Evolutionary conservation across 148 eudicot genomes (phyloP).

Genomic region (Camellia japonica): DNA sequence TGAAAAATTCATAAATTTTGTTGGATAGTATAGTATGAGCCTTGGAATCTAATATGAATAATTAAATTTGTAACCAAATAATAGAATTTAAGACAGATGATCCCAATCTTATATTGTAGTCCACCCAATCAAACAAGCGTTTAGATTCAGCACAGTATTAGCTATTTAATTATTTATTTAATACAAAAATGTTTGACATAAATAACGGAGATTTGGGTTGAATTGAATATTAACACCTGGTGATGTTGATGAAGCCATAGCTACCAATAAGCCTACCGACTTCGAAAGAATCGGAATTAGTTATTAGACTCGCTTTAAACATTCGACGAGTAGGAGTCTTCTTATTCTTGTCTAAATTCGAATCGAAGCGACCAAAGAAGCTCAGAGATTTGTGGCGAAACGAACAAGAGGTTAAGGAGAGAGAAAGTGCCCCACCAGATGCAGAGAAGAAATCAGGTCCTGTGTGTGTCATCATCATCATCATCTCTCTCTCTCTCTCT

Average conservation of each 20-base stretch:
- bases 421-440: neutral
- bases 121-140: too few relatives aligned
- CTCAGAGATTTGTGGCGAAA: neutral
- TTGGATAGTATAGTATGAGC: too few relatives aligned
- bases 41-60: too few relatives aligned
- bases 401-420: neutral
- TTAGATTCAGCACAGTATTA: too few relatives aligned
- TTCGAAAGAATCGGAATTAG: slow-evolving; percentile 65
- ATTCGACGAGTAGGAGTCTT: neutral
- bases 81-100: too few relatives aligned
- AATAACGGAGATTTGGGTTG: neutral
- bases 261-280: slow-evolving; percentile 83
- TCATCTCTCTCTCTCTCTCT: slow-evolving; percentile 5
- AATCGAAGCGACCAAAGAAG: neutral
- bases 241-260: slow-evolving; percentile 89
- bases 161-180: neutral
- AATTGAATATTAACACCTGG: slow-evolving; percentile 40
- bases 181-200: neutral
- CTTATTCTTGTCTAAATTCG: neutral
- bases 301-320: slow-evolving; percentile 51
- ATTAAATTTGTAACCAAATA: too few relatives aligned
- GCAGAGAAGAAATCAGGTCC: slow-evolving; percentile 1
- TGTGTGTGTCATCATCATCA: neutral
- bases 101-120: too few relatives aligned
- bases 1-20: too few relatives aligned